These are phyloP conservation scores for Epichloe uncinata DNA, from an alignment of 2,329 filamentous ascomycete genomes.

Conservation along the genomic window DNA sequence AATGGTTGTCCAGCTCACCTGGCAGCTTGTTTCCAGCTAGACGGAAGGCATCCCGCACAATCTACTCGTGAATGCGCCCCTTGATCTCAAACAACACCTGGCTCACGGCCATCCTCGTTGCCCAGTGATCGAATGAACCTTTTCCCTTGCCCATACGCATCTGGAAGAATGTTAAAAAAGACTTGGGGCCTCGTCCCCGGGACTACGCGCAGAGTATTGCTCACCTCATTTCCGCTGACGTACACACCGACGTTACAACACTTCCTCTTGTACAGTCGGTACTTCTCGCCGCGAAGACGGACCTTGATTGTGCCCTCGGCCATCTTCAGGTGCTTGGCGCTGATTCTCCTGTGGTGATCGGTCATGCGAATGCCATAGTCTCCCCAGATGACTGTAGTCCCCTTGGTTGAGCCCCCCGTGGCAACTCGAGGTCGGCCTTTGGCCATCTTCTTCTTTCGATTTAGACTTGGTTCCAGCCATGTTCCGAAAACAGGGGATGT, in stretches of 20 bases:
- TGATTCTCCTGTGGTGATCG: slow-evolving; percentile 86
- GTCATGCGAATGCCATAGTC: slow-evolving; percentile 90
- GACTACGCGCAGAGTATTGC: not conserved
- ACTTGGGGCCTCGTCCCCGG: not conserved
- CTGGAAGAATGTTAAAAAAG: slow-evolving; percentile 21
- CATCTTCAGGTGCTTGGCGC: slow-evolving; percentile 72
- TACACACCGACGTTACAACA: slow-evolving; percentile 92
- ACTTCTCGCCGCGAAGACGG: slow-evolving; percentile 79
- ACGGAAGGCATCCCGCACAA: slow-evolving; percentile 85
- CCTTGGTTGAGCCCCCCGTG: slow-evolving; percentile 86
- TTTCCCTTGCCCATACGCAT: slow-evolving; percentile 99
- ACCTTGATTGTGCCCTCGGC: slow-evolving; percentile 90
- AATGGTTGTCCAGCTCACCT: slow-evolving; percentile 38
- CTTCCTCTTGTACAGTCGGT: slow-evolving; percentile 82
- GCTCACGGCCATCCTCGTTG: slow-evolving; percentile 75
- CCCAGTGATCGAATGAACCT: slow-evolving; percentile 95
- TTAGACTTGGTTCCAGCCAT: slow-evolving; percentile 70
- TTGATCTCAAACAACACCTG: slow-evolving; percentile 88
- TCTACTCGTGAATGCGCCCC: slow-evolving; percentile 85
- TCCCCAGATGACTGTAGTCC: slow-evolving; percentile 92
- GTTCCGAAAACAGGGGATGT: slow-evolving; percentile 45
- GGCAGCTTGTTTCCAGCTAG: slow-evolving; percentile 91
- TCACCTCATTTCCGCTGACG: slow-evolving; percentile 79
- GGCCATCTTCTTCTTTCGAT: slow-evolving; percentile 75
- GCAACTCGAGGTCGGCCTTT: slow-evolving; percentile 81